Base-by-base conservation (phyloP, 495 filamentous ascomycete species). In the Lophiotrema nucula region DNA sequence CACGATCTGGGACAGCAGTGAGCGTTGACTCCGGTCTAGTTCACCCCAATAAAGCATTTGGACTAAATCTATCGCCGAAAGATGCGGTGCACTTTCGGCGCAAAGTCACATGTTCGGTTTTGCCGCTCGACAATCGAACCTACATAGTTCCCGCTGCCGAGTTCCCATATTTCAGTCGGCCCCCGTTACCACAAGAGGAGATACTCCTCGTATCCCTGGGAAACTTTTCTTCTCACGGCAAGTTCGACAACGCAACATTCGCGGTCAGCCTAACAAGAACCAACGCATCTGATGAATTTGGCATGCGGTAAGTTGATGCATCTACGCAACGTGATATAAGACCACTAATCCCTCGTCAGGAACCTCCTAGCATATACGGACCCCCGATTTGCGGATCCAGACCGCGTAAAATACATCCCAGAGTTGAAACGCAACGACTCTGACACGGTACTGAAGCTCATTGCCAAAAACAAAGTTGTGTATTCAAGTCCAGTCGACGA, bases 401-500 rank as follows among this genome's bases (percentile, higher is more conserved):
- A 35, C n/a, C 31, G n/a, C 8, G 31, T 35, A 8, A 35, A 8
- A 35, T n/a, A n/a, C n/a, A n/a, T 48, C 4, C 53, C 53, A 1
- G 44, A 57, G 23, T 48, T 57, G 45, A 4, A 57, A 15, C 2
- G 53, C 16, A 23, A 48, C 1, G 53, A 57, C 26, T n/a, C 44
- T 1, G 53, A 57, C 22, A 1, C 49, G 3, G n/a, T 26, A 4
- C 19, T 57, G 2, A 49, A 16, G 23, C 42, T 49, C 35, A 27
- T 57, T 4, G 31, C 21, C 11, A 57, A 57, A 24, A 57, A 57
- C 22, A 6, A 46, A 8, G 27, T 57, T 16, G 12, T 21, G 15
- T 57, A 57, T 33, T 12, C 31, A 12, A 4, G 23, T 12, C 18
- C 53, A n/a, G 35, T 41, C 21, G 35, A 48, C 10, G 53, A 57